phyloP scores from a whole-genome alignment of 257 asterid genomes.

The Agastache rugosa region DNA sequence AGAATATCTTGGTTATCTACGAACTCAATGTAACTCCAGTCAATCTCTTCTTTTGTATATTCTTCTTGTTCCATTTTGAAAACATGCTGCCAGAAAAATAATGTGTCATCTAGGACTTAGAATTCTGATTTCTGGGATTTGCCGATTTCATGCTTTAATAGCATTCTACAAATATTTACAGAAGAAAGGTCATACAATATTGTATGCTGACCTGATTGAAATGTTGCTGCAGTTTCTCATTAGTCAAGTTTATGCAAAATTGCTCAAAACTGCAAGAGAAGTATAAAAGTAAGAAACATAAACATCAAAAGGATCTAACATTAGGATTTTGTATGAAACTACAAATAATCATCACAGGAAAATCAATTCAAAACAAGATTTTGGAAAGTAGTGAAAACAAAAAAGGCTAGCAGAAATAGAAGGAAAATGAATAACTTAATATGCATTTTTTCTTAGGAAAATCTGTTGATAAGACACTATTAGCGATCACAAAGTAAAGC shows the following conservation, averaged over 20 bases:
- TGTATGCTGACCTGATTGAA: conserved; percentile 77
- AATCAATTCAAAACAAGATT: conserved; percentile 4
- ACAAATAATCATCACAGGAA: not conserved
- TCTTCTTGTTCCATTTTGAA: conserved; percentile 98
- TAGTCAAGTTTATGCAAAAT: conserved; percentile 93
- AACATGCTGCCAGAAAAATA: conserved; percentile 68
- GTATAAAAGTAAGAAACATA: conserved; percentile 24
- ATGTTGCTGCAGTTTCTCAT: conserved; percentile 95
- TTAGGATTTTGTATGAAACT: conserved; percentile 7
- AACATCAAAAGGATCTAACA: conserved; percentile 18
- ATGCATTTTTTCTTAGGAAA: conserved; percentile 6
- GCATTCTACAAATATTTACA: conserved; percentile 13
- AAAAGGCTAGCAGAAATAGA: conserved; percentile 1
- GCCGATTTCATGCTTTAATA: not conserved
- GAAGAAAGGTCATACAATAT: conserved; percentile 18
- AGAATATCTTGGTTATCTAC: conserved; percentile 91
- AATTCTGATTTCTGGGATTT: conserved; percentile 21
- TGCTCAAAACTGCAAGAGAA: conserved; percentile 88
- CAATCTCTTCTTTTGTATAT: conserved; percentile 85
- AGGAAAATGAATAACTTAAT: not conserved
- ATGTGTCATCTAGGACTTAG: conserved; percentile 29
- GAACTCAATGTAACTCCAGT: conserved; percentile 93
- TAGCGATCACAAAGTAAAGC: conserved; percentile 14
- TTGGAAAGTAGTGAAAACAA: not conserved
- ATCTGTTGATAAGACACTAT: conserved; percentile 6